A percentile compares a stretch with the other conserved stretches of the same genome.
Conservation (phyloP, 2,329 filamentous ascomycete genomes). For the Xylariaceae sp. region DNA sequence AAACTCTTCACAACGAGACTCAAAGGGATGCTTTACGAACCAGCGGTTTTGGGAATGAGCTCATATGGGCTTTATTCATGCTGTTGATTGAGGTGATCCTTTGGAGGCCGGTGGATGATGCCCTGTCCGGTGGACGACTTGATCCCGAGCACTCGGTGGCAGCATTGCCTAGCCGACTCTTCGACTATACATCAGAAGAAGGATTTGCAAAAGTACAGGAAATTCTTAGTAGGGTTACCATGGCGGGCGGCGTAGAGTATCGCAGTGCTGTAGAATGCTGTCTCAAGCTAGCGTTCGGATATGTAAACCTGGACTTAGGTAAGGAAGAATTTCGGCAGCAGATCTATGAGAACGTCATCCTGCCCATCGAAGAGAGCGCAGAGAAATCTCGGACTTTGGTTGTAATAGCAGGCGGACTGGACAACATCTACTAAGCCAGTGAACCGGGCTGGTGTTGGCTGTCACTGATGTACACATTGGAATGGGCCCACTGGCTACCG, state of each 20-base stretch:
- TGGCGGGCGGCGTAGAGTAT: conserved; percentile 6
- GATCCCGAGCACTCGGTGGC: too few species aligned
- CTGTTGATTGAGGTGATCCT: conserved; percentile 20
- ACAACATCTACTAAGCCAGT: background rate
- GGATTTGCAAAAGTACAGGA: conserved; percentile 8
- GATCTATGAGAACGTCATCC: conserved; percentile 7
- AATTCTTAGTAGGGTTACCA: background rate
- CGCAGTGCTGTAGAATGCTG: conserved; percentile 10
- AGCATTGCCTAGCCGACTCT: conserved; percentile 5
- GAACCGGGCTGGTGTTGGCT: too few species aligned
- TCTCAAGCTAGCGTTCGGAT: conserved; percentile 17
- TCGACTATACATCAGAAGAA: conserved; percentile 10
- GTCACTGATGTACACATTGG: too few species aligned
- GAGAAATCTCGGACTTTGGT: conserved; percentile 1
- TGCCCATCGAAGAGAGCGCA: conserved; percentile 14
- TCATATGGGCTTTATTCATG: conserved; percentile 14
- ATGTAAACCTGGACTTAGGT: conserved; percentile 4
- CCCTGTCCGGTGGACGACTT: background rate
- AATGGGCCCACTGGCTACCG: too few species aligned
- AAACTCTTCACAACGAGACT: background rate
- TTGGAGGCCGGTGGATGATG: conserved; percentile 6
- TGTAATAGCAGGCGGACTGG: background rate
- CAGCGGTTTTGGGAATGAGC: background rate
- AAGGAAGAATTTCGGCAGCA: conserved; percentile 8
- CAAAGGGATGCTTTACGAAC: too few species aligned